These are phyloP conservation scores for Cercospora canescens DNA, from an alignment of 2,329 filamentous ascomycete genomes.

Conservation along the genomic window DNA sequence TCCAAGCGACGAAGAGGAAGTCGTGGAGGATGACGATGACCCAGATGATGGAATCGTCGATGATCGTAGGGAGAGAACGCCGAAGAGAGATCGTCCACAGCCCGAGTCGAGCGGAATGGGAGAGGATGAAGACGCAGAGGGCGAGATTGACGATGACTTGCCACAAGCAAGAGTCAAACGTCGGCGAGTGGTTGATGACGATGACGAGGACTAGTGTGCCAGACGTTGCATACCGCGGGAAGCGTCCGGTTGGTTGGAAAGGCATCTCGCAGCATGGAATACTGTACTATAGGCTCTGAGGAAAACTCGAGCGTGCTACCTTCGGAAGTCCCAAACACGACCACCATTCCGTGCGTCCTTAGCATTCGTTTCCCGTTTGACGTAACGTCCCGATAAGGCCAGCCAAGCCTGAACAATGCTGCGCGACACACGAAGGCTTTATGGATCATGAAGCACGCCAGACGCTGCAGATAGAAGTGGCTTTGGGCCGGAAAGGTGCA, in stretches of 20 bases:
- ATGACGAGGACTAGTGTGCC: conserved; percentile 48
- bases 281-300: not conserved
- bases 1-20: conserved; percentile 69
- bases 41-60: conserved; percentile 49
- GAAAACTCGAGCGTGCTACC: not conserved
- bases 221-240: not conserved
- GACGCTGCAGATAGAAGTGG: too few relatives aligned
- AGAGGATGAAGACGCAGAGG: conserved; percentile 40
- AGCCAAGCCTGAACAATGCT: too few relatives aligned
- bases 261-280: not conserved
- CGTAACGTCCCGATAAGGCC: too few relatives aligned
- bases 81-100: conserved; percentile 39
- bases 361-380: not conserved
- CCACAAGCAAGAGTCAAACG: conserved; percentile 41
- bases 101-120: conserved; percentile 19
- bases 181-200: conserved; percentile 48
- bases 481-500: too few relatives aligned
- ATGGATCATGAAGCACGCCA: too few relatives aligned
- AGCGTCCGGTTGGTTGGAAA: not conserved
- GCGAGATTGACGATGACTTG: conserved; percentile 37
- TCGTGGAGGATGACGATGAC: conserved; percentile 58
- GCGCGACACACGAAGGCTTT: too few relatives aligned
- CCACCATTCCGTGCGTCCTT: not conserved
- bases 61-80: conserved; percentile 34
- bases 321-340: not conserved